Evolutionary conservation across 176 grass and related monocot species (phyloP).

Genomic region (Phyllostachys edulis): DNA sequence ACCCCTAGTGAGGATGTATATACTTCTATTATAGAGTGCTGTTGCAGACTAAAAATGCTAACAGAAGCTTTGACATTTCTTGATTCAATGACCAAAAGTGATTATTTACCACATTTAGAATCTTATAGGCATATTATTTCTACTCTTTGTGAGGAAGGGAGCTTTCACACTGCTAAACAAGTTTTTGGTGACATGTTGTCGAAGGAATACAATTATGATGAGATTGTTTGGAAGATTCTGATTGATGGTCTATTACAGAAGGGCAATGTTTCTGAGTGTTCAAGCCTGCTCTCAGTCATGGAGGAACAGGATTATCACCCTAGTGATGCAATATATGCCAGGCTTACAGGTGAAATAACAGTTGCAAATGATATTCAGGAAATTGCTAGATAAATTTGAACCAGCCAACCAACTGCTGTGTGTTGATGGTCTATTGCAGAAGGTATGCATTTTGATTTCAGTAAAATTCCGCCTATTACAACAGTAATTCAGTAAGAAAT

Average conservation of each 20-base stretch:
- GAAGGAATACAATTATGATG: slow-evolving; percentile 75
- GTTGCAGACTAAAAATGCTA: slow-evolving; percentile 60
- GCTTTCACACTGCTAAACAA: slow-evolving; percentile 51
- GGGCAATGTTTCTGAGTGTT: slow-evolving; percentile 54
- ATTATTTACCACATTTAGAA: slow-evolving; percentile 63
- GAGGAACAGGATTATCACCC: slow-evolving; percentile 52
- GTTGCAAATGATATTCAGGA: slow-evolving; percentile 34
- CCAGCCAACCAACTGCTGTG: slow-evolving; percentile 16
- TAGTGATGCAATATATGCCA: slow-evolving; percentile 49
- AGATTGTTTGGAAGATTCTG: slow-evolving; percentile 87
- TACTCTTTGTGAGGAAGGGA: slow-evolving; percentile 68
- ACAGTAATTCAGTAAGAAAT: neutral
- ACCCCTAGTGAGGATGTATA: slow-evolving; percentile 62
- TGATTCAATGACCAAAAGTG: slow-evolving; percentile 63
- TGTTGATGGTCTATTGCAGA: slow-evolving; percentile 14
- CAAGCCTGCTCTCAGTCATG: slow-evolving; percentile 58
- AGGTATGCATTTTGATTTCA: slow-evolving; percentile 17
- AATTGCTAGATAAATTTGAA: slow-evolving; percentile 34
- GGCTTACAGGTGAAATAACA: slow-evolving; percentile 45
- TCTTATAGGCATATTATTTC: slow-evolving; percentile 72
- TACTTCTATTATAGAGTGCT: slow-evolving; percentile 66
- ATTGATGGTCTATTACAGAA: slow-evolving; percentile 66
- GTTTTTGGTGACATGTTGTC: slow-evolving; percentile 62
- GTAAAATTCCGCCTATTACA: neutral
- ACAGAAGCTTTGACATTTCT: slow-evolving; percentile 69